Percentiles rank a stretch among this genome's conserved stretches.
Evolutionary conservation across 2,329 filamentous ascomycete species (phyloP).

Genomic region (Bipolaris oryzae): DNA sequence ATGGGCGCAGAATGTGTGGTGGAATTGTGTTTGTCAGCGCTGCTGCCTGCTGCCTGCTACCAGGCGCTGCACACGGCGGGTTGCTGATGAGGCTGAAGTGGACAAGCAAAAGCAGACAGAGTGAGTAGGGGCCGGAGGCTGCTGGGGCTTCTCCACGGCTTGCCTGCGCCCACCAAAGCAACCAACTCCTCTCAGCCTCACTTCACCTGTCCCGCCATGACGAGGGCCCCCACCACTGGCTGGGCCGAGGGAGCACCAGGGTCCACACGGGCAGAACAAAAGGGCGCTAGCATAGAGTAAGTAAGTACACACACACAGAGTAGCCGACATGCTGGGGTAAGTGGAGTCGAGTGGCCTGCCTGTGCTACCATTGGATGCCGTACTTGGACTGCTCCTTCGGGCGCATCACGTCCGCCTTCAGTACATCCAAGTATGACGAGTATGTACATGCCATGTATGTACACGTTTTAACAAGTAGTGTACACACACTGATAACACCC

Average conservation of each 20-base stretch:
- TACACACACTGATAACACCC: too few relatives aligned
- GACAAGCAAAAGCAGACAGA: constrained; percentile 2
- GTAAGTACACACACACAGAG: not conserved
- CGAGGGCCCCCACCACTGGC: constrained; percentile 5
- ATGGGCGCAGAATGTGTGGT: not conserved
- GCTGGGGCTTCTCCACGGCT: not conserved
- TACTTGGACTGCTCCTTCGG: not conserved
- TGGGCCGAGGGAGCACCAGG: constrained; percentile 6
- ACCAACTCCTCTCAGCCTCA: constrained; percentile 23
- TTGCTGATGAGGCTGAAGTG: constrained; percentile 17
- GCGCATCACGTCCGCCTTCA: too few relatives aligned
- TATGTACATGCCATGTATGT: too few relatives aligned
- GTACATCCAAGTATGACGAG: too few relatives aligned
- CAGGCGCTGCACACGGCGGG: not conserved
- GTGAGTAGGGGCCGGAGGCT: not conserved
- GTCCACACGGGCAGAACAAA: constrained; percentile 6
- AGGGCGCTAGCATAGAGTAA: constrained; percentile 15
- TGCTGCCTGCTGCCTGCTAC: constrained; percentile 2
- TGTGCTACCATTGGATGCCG: constrained; percentile 12
- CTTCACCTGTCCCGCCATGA: constrained; percentile 20
- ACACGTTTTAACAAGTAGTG: too few relatives aligned
- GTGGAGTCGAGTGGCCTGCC: constrained; percentile 5
- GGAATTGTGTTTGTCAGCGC: not conserved
- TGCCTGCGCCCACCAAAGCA: constrained; percentile 1
- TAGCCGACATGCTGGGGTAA: not conserved